Evolutionary conservation across 73 alveolate genomes (phyloP).

Genomic region (Stentor roeselii): DNA sequence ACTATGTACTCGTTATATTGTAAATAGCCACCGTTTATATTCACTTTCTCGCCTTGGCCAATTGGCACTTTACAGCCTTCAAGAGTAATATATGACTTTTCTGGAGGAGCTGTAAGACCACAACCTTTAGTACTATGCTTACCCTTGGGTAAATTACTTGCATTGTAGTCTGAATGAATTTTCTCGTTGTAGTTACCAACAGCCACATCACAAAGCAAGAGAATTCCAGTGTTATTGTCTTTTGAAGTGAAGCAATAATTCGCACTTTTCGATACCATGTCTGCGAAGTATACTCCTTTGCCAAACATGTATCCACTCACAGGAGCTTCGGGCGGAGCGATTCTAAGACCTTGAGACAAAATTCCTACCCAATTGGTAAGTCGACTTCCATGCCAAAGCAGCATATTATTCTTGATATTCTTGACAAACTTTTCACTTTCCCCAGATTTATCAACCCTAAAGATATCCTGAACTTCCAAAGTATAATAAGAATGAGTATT

Average conservation of each 20-base stretch:
- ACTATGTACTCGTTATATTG: slow-evolving; percentile 78
- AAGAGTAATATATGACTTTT: slow-evolving; percentile 37
- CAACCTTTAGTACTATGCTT: slow-evolving; percentile 68
- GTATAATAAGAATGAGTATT: slow-evolving; percentile 39
- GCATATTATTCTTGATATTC: slow-evolving; percentile 60
- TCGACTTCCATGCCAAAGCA: slow-evolving; percentile 96
- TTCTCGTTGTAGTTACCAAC: slow-evolving; percentile 65
- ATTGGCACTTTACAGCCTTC: slow-evolving; percentile 64
- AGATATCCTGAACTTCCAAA: slow-evolving; percentile 49
- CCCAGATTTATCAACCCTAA: slow-evolving; percentile 63
- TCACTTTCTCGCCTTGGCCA: slow-evolving; percentile 52
- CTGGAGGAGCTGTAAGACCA: slow-evolving; percentile 82
- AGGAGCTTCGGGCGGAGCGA: slow-evolving; percentile 98
- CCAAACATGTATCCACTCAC: slow-evolving; percentile 94
- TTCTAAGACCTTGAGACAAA: slow-evolving; percentile 89
- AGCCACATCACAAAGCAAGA: slow-evolving; percentile 95
- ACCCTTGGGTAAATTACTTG: slow-evolving; percentile 68
- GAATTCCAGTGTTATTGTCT: slow-evolving; percentile 66
- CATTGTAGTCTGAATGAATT: slow-evolving; percentile 76
- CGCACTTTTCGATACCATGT: slow-evolving; percentile 88
- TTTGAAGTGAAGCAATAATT: slow-evolving; percentile 72
- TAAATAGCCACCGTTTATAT: slow-evolving; percentile 44
- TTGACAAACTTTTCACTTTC: slow-evolving; percentile 63
- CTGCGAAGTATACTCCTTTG: slow-evolving; percentile 97
- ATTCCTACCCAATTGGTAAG: slow-evolving; percentile 91